Evolutionary conservation across 352 stramenopile genomes (phyloP), one percentile per base, ranked within the genome.

Genomic region (Elongisporangium prolatum): DNA sequence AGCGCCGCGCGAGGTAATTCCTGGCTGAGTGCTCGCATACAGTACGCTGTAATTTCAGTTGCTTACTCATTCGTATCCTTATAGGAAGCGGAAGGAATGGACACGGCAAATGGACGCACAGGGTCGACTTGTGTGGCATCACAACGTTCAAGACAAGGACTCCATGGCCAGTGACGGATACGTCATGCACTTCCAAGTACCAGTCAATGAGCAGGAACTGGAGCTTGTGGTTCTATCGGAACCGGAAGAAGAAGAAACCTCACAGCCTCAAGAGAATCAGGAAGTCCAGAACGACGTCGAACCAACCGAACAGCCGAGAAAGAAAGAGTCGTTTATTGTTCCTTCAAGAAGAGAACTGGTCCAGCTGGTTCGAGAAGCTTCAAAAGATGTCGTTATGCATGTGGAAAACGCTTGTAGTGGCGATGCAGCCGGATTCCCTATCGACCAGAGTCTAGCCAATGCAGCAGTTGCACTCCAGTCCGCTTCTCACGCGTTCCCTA

Each of bases 31-130:
- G n/a, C n/a, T n/a, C n/a, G n/a, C n/a, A n/a, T n/a, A n/a, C n/a
- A 40, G 28, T 40, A 40, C 9, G 28, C 28, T 8, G 8, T 13
- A 40, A 34, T 34, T 34, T 34, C 24, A 34, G 28, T 40, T 8
- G 28, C 28, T 40, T 14, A 40, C 28, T 14, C 28, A 13, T 2
- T 9, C 1, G 2, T 13, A 13, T 40, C 28, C 4, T 14, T 8
- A 13, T 9, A 40, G 28, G 9, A 80, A 73, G 52, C 72, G 78
- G 14, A 76, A 64, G 47, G 72, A 89, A 54, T 89, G 78, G 78
- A 77, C 64, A 2, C 68, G 78, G 0, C 59, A 71, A 13, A 22
- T 86, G 20, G 67, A 80, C 28, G 37, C 57, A 4, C 53, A 71
- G 14, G 63, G 67, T 11, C 69, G 68, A 6, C 49, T 79, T 2